phyloP scores from a whole-genome alignment of 225 moss, liverwort and hornwort species.

The Physcomitrium patens region DNA sequence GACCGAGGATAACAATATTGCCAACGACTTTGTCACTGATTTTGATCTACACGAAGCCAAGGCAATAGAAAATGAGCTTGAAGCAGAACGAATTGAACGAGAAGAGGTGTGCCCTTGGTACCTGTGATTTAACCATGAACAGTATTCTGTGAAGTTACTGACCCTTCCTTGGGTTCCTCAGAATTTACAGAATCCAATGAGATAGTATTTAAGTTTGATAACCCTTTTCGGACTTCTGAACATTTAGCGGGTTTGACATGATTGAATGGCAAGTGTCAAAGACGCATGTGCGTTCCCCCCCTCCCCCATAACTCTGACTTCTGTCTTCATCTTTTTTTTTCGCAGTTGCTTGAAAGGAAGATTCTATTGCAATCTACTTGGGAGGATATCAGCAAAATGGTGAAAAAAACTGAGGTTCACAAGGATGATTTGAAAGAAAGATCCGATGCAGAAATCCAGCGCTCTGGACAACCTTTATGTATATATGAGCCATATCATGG shows the following conservation, averaged over 20 bases:
- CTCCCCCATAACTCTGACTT: background rate
- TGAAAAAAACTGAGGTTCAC: conserved; percentile 80
- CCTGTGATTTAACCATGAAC: conserved; percentile 24
- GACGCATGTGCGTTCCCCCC: background rate
- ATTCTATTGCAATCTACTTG: conserved; percentile 59
- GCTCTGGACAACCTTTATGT: conserved; percentile 82
- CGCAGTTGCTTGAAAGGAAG: conserved; percentile 74
- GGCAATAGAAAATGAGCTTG: conserved; percentile 30
- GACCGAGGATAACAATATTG: conserved; percentile 12
- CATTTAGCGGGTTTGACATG: background rate
- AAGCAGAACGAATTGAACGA: conserved; percentile 54
- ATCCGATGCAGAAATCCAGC: conserved; percentile 75
- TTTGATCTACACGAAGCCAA: conserved; percentile 56
- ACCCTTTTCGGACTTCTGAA: conserved; percentile 6
- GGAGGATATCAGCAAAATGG: conserved; percentile 76
- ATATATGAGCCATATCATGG: conserved; percentile 89
- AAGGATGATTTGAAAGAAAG: conserved; percentile 73
- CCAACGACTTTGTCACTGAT: conserved; percentile 48
- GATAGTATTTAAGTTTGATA: conserved; percentile 2
- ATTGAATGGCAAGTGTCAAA: conserved; percentile 18
- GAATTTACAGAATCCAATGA: background rate
- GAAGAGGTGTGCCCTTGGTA: conserved; percentile 56
- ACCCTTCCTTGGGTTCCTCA: background rate
- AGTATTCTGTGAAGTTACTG: conserved; percentile 18
- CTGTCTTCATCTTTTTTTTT: conserved; percentile 6